phyloP scores from a whole-genome alignment of 75 land plant genomes.

The Picea glauca region DNA sequence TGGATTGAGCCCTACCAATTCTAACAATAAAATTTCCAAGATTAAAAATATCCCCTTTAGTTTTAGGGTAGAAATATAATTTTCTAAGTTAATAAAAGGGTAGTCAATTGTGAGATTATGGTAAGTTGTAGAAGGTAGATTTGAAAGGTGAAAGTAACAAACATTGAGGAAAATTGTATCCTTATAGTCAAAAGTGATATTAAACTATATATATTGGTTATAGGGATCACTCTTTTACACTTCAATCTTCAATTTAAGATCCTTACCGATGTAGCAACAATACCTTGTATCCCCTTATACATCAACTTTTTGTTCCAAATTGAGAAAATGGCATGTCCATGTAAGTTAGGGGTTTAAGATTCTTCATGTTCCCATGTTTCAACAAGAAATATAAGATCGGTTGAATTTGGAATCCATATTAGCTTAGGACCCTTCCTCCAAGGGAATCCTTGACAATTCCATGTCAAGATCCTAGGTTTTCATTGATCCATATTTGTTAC shows the following conservation, averaged over 20 bases:
- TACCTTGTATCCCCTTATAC: not conserved
- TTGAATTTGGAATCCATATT: not conserved
- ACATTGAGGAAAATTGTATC: not conserved
- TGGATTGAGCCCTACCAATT: no score
- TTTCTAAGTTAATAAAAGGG: no score
- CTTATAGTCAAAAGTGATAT: not conserved
- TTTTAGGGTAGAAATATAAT: no score
- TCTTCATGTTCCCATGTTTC: not conserved
- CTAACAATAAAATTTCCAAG: no score
- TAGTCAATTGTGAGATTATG: no score
- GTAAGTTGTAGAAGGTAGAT: no score
- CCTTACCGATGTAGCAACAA: not conserved
- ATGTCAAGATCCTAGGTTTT: not conserved
- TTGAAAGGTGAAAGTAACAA: no score
- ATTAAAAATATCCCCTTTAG: no score
- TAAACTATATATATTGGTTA: not conserved
- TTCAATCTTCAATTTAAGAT: not conserved
- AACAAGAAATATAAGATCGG: not conserved
- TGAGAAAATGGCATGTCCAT: not conserved
- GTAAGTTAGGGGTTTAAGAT: not conserved
- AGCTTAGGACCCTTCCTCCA: not conserved
- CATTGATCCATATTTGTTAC: not conserved
- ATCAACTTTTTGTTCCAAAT: not conserved
- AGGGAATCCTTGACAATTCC: not conserved
- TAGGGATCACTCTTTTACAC: not conserved